These are phyloP conservation scores for Haemoproteus tartakovskyi DNA, from an alignment of 169 alveolate species.

Conservation along the genomic window DNA sequence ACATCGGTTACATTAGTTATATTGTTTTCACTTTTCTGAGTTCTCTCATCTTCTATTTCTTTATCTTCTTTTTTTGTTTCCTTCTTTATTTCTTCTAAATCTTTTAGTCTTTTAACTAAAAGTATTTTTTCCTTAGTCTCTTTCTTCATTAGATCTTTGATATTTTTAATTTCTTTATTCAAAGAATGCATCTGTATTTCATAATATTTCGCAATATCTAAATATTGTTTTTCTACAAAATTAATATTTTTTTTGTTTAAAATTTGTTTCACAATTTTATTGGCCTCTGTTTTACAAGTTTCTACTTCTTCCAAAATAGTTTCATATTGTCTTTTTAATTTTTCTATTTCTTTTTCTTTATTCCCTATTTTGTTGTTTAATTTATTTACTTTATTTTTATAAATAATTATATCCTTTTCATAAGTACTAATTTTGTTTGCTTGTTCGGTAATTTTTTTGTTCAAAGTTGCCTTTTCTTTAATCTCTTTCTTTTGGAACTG, in stretches of 20 bases:
- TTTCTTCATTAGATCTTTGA: slow-evolving; percentile 26
- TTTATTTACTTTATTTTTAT: slow-evolving; percentile 30
- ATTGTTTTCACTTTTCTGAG: too few relatives aligned
- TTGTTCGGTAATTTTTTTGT: slow-evolving; percentile 20
- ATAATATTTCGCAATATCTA: slow-evolving; percentile 41
- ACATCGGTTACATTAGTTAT: too few relatives aligned
- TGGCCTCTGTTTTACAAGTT: slow-evolving; percentile 49
- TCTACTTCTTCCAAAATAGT: slow-evolving; percentile 36
- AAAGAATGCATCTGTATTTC: slow-evolving; percentile 21
- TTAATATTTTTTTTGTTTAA: slow-evolving; percentile 32
- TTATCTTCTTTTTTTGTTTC: not conserved
- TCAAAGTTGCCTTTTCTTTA: slow-evolving; percentile 24
- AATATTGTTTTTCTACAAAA: slow-evolving; percentile 36
- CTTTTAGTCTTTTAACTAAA: slow-evolving; percentile 11
- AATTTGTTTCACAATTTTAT: slow-evolving; percentile 8
- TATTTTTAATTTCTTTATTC: slow-evolving; percentile 26
- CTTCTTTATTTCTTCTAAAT: not conserved
- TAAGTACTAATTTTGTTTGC: slow-evolving; percentile 19
- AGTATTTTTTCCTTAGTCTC: slow-evolving; percentile 44
- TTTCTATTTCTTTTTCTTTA: slow-evolving; percentile 39
- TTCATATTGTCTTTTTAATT: slow-evolving; percentile 27
- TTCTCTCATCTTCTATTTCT: not conserved
- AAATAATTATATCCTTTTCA: slow-evolving; percentile 49
- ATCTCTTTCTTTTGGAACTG: slow-evolving; percentile 10
- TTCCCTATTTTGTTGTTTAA: slow-evolving; percentile 12